Percentiles rank a stretch among this genome's conserved stretches.
These are phyloP conservation scores for Picea engelmannii DNA, from an alignment of 83 land plant species.

Conservation along the genomic window DNA sequence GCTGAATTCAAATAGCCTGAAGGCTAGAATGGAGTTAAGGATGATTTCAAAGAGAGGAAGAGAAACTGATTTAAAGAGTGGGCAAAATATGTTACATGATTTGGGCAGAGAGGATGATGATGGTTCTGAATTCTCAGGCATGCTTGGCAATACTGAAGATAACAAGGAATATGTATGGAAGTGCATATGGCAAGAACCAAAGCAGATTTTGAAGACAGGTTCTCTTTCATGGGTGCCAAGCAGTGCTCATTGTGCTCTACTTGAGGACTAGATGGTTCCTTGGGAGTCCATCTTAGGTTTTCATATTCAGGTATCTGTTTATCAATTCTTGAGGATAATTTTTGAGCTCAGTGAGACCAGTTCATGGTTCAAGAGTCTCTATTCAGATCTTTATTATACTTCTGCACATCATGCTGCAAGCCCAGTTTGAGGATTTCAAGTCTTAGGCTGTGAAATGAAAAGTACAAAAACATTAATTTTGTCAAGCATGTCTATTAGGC, in stretches of 20 bases:
- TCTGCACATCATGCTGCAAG: too few species aligned
- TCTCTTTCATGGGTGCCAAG: constrained; percentile 31
- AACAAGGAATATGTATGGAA: constrained; percentile 16
- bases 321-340: not conserved
- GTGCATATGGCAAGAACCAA: constrained; percentile 33
- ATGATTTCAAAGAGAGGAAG: not conserved
- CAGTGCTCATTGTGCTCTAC: constrained; percentile 35
- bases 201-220: constrained; percentile 28
- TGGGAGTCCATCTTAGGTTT: not conserved
- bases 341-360: not conserved
- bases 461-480: too few species aligned
- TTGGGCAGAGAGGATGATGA: not conserved
- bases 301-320: not conserved
- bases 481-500: too few species aligned
- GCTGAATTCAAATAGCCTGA: not conserved
- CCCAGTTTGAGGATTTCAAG: too few species aligned
- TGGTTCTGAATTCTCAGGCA: not conserved
- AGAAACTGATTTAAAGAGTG: not conserved
- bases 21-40: constrained; percentile 4
- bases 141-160: not conserved
- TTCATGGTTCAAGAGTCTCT: not conserved
- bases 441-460: too few species aligned
- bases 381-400: too few species aligned
- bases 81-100: not conserved
- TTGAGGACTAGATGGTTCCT: constrained; percentile 22